Conservation (phyloP, 2,329 filamentous ascomycete genomes). For the Fusarium sp. region DNA sequence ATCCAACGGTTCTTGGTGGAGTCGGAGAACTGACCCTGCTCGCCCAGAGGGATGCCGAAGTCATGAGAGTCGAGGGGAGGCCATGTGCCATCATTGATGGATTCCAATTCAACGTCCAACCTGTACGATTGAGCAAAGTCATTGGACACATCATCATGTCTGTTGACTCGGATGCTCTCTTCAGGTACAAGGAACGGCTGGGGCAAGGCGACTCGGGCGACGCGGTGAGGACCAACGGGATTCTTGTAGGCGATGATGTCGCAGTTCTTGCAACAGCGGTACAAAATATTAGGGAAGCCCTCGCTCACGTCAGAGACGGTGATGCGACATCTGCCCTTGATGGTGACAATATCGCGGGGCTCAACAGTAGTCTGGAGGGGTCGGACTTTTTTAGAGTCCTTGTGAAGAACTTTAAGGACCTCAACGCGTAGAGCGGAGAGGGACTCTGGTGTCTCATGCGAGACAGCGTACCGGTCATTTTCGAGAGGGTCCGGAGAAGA, state of each 20-base stretch:
- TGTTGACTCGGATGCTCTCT: constrained; percentile 59
- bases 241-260: constrained; percentile 60
- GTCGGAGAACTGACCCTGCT: constrained; percentile 32
- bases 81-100: constrained; percentile 59
- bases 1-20: constrained; percentile 48
- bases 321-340: constrained; percentile 51
- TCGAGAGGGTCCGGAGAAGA: constrained; percentile 49
- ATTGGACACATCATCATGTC: constrained; percentile 56
- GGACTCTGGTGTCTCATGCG: constrained; percentile 44
- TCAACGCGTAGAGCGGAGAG: constrained; percentile 60
- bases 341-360: constrained; percentile 44
- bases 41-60: constrained; percentile 41
- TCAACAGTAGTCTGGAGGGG: constrained; percentile 43
- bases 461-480: constrained; percentile 47
- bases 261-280: constrained; percentile 64
- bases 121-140: constrained; percentile 60
- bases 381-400: constrained; percentile 53
- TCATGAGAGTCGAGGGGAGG: constrained; percentile 57
- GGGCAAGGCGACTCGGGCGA: constrained; percentile 58
- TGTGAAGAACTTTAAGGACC: constrained; percentile 61
- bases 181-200: constrained; percentile 61
- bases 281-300: constrained; percentile 54
- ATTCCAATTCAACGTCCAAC: constrained; percentile 61
- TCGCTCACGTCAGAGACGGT: constrained; percentile 49
- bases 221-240: constrained; percentile 54